Percentiles rank a stretch among this genome's conserved stretches.
Evolutionary conservation across 192 early-diverging fungal genomes (phyloP).

Genomic region (Backusella australiensis): DNA sequence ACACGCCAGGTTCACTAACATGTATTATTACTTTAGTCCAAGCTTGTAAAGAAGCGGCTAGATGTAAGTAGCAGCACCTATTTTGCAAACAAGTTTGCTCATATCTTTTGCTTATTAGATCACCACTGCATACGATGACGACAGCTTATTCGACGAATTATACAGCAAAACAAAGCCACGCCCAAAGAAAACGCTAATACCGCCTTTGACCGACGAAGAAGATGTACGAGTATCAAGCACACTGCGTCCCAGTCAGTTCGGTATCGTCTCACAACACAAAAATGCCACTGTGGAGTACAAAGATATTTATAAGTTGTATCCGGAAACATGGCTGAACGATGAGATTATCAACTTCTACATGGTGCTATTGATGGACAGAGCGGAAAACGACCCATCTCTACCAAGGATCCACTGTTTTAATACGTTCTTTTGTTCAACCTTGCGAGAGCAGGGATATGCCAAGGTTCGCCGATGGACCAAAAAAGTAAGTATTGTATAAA

Average conservation of each 20-base stretch:
- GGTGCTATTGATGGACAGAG: constrained; percentile 68
- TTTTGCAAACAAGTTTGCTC: neutral
- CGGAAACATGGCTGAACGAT: constrained; percentile 90
- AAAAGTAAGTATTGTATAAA: constrained; percentile 32
- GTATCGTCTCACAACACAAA: constrained; percentile 4
- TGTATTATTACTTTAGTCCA: neutral
- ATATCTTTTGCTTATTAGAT: neutral
- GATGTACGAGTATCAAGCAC: neutral
- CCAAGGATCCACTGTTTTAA: constrained; percentile 86
- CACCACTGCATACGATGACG: neutral
- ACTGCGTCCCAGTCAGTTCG: neutral
- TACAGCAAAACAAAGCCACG: constrained; percentile 9
- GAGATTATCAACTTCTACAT: constrained; percentile 95
- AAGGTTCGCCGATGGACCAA: constrained; percentile 82
- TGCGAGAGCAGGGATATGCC: constrained; percentile 68
- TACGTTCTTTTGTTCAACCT: constrained; percentile 84
- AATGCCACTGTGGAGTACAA: constrained; percentile 19
- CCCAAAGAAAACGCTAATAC: neutral
- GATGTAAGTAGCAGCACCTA: neutral
- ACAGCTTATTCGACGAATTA: constrained; percentile 4
- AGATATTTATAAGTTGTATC: constrained; percentile 72
- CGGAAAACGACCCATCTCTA: constrained; percentile 35
- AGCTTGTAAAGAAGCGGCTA: neutral
- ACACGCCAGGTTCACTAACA: neutral
- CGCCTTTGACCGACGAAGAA: neutral